Evolutionary conservation across 2,329 filamentous ascomycete species (phyloP).

Genomic region (Trematosphaeria pertusa): DNA sequence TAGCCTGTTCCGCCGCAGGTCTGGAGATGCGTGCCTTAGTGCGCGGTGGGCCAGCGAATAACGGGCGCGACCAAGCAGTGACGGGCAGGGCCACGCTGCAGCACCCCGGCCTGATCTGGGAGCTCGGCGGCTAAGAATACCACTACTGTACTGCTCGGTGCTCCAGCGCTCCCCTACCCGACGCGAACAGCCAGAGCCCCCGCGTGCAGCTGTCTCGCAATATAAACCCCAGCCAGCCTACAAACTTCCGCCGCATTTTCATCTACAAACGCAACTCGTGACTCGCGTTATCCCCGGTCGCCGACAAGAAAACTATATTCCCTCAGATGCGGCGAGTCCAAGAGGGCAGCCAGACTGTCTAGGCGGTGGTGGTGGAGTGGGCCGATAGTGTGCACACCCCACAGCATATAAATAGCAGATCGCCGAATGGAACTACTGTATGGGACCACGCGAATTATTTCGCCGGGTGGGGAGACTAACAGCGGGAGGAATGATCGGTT

Average conservation of each 20-base stretch:
- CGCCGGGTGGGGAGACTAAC: too few species aligned
- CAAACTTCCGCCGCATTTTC: background rate
- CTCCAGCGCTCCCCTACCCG: background rate
- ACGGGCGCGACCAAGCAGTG: constrained; percentile 6
- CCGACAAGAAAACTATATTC: too few species aligned
- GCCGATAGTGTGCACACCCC: too few species aligned
- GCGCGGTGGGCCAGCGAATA: constrained; percentile 17
- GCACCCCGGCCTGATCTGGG: constrained; percentile 15
- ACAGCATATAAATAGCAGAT: too few species aligned
- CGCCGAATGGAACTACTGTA: too few species aligned
- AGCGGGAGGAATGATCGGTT: too few species aligned
- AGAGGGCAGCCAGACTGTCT: too few species aligned
- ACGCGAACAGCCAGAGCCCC: background rate
- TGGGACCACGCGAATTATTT: too few species aligned
- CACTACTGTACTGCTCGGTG: constrained; percentile 4
- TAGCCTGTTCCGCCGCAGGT: constrained; percentile 10
- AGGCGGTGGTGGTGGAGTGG: too few species aligned
- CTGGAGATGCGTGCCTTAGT: constrained; percentile 12
- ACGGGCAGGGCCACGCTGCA: constrained; percentile 17
- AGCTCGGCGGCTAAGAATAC: constrained; percentile 30
- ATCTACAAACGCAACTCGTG: too few species aligned
- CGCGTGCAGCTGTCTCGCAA: background rate
- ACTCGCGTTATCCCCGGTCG: too few species aligned
- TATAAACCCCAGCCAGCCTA: background rate
- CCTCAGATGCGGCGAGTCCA: too few species aligned